Evolutionary conservation across 225 moss, liverwort and hornwort species (phyloP), one percentile per base, ranked within the genome.

Genomic region (Takakia lepidozioides): DNA sequence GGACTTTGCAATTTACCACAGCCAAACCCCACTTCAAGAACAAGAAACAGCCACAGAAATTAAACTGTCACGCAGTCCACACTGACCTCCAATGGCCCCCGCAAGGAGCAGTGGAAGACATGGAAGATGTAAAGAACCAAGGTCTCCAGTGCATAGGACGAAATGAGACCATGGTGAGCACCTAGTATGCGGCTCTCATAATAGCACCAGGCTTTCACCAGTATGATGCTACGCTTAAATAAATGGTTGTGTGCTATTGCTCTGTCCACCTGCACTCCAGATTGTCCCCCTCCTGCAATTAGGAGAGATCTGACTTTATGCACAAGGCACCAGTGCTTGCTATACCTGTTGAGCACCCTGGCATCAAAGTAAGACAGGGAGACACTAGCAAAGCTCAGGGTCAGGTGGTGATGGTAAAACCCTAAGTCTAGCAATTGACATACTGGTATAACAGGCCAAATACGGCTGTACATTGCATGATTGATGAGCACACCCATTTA

Each of bases 191-290:
- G 48, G 65, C 81, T 79, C 47, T 93, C 93, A 57, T 93, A 93
- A 37, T 72, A 93, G 37, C 93, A 93, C 88, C 88, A 93, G 25
- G 88, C 88, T 67, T 89, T 93, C 28, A 89, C 78, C 43, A 93
- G 70, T 48, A 93, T 89, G 39, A 89, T 79, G 65, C 83, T 89
- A 52, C 76, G 69, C 65, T 93, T 86, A 54, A 84, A 93, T 30
- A 93, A 57, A 64, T 84, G 88, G 60, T 82, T 56, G 28, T 62
- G 43, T 17, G 58, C 81, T 24, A 93, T 86, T 49, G 59, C 30
- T 45, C 65, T 59, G 63, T 93, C 88, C 51, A 86, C 86, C 93
- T 89, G 78, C 68, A 67, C 29, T 38, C 52, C 46, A n/a, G n/a
- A n/a, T n/a, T n/a, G n/a, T n/a, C n/a, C 41, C 44, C 52, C 41